Base-by-base conservation (phyloP, 495 filamentous ascomycete genomes). In the Aspergillus haitiensis region DNA sequence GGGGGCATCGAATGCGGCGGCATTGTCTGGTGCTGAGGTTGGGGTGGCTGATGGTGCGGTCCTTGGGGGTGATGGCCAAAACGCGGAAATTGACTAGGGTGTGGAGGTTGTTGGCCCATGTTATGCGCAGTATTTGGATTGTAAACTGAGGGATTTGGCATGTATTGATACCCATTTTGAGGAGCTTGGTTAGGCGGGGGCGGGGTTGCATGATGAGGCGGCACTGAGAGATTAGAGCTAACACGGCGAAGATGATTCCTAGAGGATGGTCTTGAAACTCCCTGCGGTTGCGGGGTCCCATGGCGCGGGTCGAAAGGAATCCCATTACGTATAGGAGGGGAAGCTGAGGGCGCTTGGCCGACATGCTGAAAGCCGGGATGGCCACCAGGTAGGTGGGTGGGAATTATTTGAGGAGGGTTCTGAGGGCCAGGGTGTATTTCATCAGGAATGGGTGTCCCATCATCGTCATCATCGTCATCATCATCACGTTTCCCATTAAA, bases 311-410 rank as follows among this genome's bases (percentile, higher is more conserved):
- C 84, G 64, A 88, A 90, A 7, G 83, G 81, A 52, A 89, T 81
- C 46, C 89, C 90, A 70, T 94, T 95, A 31, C 80, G 82, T 62
- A 97, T 90, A 2, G 95, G 95, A 55, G 95, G 94, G 12, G 95
- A 97, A 5, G 86, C 87, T 47, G 92, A 95, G 16, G 92, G 90
- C 18, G 90, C 92, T 64, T 94, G 86, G 70, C 92, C 82, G 60
- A 98, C 86, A 65, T 93, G 88, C 62, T 87, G 83, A 66, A 90
- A 92, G 34, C 81, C 78, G 34, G 88, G 78, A 68, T 91, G 87
- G 21, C 21, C 21, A 57, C 83, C 81, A 60, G 92, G 90, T 53
- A 93, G 85, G 68, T 91, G 90, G 46, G 86, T 86, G 55, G 87
- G 87, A 55, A 91, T 81, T 78, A 90, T 85, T 8, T 60, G 58